phyloP scores from a whole-genome alignment of 2,329 filamentous ascomycete species.

The Hypoxylon sp. region DNA sequence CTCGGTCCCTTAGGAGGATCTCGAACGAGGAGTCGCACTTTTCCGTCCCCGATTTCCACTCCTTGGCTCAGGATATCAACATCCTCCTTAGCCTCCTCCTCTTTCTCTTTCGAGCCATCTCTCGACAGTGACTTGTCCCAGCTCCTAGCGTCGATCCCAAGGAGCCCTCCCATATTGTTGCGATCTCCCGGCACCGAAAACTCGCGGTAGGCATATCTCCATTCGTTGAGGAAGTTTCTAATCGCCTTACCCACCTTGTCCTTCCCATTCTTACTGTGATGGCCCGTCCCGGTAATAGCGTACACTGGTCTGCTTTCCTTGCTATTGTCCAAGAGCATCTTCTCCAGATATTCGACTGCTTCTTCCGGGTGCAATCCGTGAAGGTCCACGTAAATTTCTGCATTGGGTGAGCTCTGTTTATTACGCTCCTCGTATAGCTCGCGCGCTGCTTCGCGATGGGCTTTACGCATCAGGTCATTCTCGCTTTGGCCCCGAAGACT shows the following conservation, averaged over 20 bases:
- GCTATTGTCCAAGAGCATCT: constrained; percentile 85
- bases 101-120: constrained; percentile 58
- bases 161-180: constrained; percentile 80
- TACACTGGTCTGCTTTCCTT: constrained; percentile 82
- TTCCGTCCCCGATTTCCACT: constrained; percentile 75
- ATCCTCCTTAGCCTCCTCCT: constrained; percentile 55
- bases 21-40: constrained; percentile 72
- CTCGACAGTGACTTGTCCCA: constrained; percentile 71
- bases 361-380: constrained; percentile 99
- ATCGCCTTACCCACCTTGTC: constrained; percentile 98
- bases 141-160: constrained; percentile 75
- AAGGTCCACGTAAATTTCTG: constrained; percentile 92
- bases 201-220: constrained; percentile 94
- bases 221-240: constrained; percentile 90
- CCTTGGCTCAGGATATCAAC: constrained; percentile 72
- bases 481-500: constrained; percentile 95
- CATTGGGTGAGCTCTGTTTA: constrained; percentile 67
- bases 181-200: constrained; percentile 97
- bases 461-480: constrained; percentile 97
- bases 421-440: constrained; percentile 96
- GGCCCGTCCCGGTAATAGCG: constrained; percentile 95
- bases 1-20: constrained; percentile 70
- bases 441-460: constrained; percentile 91
- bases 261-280: constrained; percentile 98
- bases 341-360: constrained; percentile 92